phyloP scores from a whole-genome alignment of 768 basidiomycete genomes.

The Daedaleopsis sinensis region DNA sequence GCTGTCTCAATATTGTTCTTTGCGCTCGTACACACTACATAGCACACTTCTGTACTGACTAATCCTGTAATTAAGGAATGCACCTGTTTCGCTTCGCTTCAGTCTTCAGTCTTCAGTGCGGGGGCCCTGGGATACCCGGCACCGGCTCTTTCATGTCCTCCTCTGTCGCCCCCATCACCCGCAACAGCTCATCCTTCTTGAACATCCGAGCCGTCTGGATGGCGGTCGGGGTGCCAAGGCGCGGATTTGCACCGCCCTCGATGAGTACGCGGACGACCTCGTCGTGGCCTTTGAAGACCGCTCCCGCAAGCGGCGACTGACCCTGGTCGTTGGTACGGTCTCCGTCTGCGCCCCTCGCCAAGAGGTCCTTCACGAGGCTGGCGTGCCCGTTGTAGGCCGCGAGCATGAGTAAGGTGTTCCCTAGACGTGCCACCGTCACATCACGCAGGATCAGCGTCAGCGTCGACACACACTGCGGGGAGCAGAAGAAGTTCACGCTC shows the following conservation, averaged over 20 bases:
- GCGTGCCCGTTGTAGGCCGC: slow-evolving; percentile 73
- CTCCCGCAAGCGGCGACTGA: slow-evolving; percentile 77
- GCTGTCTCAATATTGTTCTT: neutral
- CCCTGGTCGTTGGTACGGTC: slow-evolving; percentile 71
- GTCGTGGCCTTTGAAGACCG: slow-evolving; percentile 73
- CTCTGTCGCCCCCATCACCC: slow-evolving; percentile 58
- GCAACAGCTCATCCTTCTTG: slow-evolving; percentile 55
- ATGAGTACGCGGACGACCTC: slow-evolving; percentile 63
- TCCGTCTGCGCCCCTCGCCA: slow-evolving; percentile 62
- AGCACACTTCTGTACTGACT: slow-evolving; percentile 5
- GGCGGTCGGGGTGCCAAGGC: slow-evolving; percentile 66
- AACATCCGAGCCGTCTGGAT: slow-evolving; percentile 74
- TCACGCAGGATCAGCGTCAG: neutral
- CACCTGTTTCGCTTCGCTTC: neutral
- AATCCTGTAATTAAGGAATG: neutral
- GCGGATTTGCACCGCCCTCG: slow-evolving; percentile 58
- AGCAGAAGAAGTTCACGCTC: too few species aligned
- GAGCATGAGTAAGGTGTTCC: slow-evolving; percentile 81
- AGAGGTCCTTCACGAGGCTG: slow-evolving; percentile 52
- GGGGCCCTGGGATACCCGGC: slow-evolving; percentile 26
- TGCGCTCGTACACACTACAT: slow-evolving; percentile 1
- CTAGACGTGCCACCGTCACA: slow-evolving; percentile 43
- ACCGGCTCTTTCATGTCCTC: slow-evolving; percentile 46
- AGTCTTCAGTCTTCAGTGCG: slow-evolving; percentile 9
- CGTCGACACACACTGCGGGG: neutral